phyloP scores from a whole-genome alignment of 306 rosid species.

The Vicia sativa region DNA sequence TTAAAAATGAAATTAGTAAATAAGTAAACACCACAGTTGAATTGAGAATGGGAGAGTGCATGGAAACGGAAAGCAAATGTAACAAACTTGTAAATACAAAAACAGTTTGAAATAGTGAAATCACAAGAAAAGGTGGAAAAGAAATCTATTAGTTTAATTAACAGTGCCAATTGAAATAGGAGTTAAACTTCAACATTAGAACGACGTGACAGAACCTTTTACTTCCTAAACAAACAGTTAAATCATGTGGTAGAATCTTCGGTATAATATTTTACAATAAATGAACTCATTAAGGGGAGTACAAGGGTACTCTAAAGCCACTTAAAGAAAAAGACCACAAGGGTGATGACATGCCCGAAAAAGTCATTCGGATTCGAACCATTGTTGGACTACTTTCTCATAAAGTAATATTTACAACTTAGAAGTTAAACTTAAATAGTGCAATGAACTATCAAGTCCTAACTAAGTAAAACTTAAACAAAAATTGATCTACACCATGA shows the following conservation, averaged over 20 bases:
- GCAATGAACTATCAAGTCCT: neutral
- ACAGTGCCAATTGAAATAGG: neutral
- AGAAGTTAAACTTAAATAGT: neutral
- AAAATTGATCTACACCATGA: neutral
- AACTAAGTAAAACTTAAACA: neutral
- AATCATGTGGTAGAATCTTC: neutral
- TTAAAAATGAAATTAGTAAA: constrained; percentile 34
- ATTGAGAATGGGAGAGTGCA: neutral
- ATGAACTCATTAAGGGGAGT: neutral
- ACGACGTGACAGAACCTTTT: neutral
- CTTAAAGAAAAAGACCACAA: neutral
- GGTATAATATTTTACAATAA: neutral
- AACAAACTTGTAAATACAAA: neutral
- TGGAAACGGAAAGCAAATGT: neutral
- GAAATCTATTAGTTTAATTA: neutral
- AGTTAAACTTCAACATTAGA: neutral
- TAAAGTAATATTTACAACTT: neutral
- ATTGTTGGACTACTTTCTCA: neutral
- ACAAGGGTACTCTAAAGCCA: neutral
- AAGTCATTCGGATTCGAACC: neutral
- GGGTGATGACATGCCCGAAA: neutral
- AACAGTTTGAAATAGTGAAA: neutral
- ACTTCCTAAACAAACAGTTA: neutral
- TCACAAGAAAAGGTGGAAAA: neutral
- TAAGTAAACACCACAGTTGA: constrained; percentile 7